These are phyloP conservation scores for Coniferiporia weirii DNA, from an alignment of 1,284 basidiomycete genomes.

Conservation along the genomic window DNA sequence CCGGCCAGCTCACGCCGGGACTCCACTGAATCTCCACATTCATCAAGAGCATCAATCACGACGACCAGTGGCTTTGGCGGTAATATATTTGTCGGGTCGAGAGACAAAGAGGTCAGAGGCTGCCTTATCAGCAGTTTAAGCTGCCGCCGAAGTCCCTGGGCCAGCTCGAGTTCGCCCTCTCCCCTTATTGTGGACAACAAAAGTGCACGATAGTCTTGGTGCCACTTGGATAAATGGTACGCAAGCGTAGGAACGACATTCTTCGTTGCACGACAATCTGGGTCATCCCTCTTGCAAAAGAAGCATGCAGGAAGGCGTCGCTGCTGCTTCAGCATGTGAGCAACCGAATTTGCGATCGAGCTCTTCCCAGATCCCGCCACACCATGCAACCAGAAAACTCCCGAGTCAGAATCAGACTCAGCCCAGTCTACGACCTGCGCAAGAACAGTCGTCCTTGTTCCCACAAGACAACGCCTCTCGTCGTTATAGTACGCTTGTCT, in stretches of 20 bases:
- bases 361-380: conserved; percentile 7
- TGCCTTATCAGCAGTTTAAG: neutral
- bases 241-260: neutral
- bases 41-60: conserved; percentile 11
- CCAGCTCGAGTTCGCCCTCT: neutral
- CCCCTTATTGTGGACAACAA: neutral
- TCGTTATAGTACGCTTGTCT: no score
- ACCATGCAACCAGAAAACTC: conserved; percentile 7
- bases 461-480: neutral
- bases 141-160: neutral
- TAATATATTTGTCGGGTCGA: neutral
- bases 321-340: neutral
- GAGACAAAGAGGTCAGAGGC: neutral
- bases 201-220: neutral
- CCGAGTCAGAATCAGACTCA: neutral
- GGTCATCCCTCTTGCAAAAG: conserved; percentile 5
- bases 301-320: neutral
- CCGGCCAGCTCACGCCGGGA: neutral
- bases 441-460: neutral
- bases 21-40: neutral
- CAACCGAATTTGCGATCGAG: conserved; percentile 5
- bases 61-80: neutral
- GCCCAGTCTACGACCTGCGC: neutral
- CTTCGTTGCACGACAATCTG: neutral
- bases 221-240: neutral